These are phyloP conservation scores for Aspergillus kassunensis DNA, from an alignment of 495 filamentous ascomycete species.

Conservation along the genomic window DNA sequence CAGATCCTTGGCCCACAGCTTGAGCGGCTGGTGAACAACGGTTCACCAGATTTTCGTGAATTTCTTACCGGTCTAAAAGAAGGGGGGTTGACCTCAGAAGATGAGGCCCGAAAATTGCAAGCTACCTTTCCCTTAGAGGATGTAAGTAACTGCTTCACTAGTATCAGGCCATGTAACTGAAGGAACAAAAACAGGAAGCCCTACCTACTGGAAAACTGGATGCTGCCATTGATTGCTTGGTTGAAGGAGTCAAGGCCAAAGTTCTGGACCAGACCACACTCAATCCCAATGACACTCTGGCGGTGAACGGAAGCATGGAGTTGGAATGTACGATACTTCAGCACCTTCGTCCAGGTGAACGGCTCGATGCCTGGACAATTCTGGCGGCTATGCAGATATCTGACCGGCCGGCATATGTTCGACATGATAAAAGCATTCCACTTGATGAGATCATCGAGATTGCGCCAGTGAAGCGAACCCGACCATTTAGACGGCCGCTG, in stretches of 20 bases:
- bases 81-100: not conserved
- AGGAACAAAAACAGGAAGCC: not conserved
- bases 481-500: not conserved
- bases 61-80: not conserved
- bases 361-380: not conserved
- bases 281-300: not conserved
- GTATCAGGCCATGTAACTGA: not conserved
- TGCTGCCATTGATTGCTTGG: not conserved
- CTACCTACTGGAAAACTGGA: not conserved
- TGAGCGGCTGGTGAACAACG: not conserved
- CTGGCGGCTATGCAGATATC: not conserved
- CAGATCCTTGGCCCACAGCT: not conserved
- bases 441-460: not conserved
- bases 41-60: not conserved
- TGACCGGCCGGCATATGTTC: not conserved
- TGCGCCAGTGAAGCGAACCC: not conserved
- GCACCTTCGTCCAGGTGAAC: not conserved
- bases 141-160: not conserved
- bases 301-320: slow-evolving; percentile 1
- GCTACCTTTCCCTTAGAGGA: not conserved
- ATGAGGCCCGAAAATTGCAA: not conserved
- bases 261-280: not conserved
- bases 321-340: not conserved
- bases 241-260: not conserved
- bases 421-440: not conserved